Evolutionary conservation across 495 filamentous ascomycete genomes (phyloP).

Genomic region (Aspergillus homomorphus): DNA sequence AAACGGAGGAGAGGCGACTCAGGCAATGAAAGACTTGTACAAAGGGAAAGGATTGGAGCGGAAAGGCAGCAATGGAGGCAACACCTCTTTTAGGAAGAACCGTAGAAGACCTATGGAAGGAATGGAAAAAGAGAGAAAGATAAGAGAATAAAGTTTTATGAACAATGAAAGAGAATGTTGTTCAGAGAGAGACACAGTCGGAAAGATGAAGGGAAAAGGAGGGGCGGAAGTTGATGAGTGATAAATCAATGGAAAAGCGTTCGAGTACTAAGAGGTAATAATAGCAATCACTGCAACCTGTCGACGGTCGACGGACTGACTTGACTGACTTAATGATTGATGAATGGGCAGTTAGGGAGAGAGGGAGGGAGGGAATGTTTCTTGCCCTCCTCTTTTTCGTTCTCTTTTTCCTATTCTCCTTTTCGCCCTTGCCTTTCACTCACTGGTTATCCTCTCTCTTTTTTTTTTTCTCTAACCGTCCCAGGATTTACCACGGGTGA

Average conservation of each 20-base stretch:
- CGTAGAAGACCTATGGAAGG: slow-evolving; percentile 1
- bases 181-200: background rate
- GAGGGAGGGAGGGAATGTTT: background rate
- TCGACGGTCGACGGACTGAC: background rate
- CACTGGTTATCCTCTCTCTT: background rate
- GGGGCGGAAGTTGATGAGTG: background rate
- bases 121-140: slow-evolving; percentile 20
- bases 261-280: background rate
- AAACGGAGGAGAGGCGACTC: background rate
- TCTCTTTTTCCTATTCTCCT: background rate
- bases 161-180: slow-evolving; percentile 7
- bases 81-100: background rate
- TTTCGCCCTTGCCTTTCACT: background rate
- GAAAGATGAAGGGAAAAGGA: background rate
- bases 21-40: background rate
- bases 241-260: background rate
- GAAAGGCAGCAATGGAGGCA: background rate
- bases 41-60: background rate
- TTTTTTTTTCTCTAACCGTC: slow-evolving; percentile 8
- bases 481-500: slow-evolving; percentile 15
- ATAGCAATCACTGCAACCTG: background rate
- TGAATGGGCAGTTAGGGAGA: background rate
- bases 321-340: background rate
- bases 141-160: slow-evolving; percentile 1
- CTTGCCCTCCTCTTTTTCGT: background rate